phyloP scores from a whole-genome alignment of 225 moss, liverwort and hornwort genomes.

The Rhytidiadelphus loreus region DNA sequence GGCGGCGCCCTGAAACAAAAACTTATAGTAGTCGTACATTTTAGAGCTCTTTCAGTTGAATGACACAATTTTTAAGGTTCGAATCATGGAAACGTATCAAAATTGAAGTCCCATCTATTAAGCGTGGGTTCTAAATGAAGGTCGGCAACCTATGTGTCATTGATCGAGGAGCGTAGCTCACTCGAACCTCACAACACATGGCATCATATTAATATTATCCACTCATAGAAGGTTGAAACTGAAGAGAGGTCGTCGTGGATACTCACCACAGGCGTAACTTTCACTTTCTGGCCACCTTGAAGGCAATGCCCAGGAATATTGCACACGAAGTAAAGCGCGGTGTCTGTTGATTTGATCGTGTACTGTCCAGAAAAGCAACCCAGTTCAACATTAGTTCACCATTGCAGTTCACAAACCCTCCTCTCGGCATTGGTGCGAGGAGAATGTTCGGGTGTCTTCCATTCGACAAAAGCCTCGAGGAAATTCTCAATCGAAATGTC shows the following conservation, averaged over 20 bases:
- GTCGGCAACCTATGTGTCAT: too few relatives aligned
- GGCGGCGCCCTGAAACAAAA: background rate
- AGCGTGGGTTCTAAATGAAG: too few relatives aligned
- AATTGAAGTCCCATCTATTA: too few relatives aligned
- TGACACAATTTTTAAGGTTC: background rate
- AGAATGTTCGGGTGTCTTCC: background rate
- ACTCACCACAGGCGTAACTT: slow-evolving; percentile 6
- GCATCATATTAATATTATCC: background rate
- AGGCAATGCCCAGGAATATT: slow-evolving; percentile 26
- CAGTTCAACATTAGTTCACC: background rate
- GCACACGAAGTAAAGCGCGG: slow-evolving; percentile 17
- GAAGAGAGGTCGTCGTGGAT: too few relatives aligned
- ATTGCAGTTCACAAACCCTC: background rate
- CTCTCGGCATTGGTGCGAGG: background rate
- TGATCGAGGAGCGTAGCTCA: background rate
- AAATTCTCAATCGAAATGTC: background rate
- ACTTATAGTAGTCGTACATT: background rate
- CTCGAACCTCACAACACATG: background rate
- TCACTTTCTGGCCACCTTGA: slow-evolving; percentile 23
- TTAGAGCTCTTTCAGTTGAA: background rate
- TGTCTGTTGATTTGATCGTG: slow-evolving; percentile 4
- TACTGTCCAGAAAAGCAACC: background rate
- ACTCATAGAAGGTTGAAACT: background rate
- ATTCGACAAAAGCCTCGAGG: too few relatives aligned
- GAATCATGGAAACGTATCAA: background rate